Evolutionary conservation across 2,329 filamentous ascomycete species (phyloP), one percentile per base, ranked within the genome.

Genomic region (Verticillium nonalfalfae): DNA sequence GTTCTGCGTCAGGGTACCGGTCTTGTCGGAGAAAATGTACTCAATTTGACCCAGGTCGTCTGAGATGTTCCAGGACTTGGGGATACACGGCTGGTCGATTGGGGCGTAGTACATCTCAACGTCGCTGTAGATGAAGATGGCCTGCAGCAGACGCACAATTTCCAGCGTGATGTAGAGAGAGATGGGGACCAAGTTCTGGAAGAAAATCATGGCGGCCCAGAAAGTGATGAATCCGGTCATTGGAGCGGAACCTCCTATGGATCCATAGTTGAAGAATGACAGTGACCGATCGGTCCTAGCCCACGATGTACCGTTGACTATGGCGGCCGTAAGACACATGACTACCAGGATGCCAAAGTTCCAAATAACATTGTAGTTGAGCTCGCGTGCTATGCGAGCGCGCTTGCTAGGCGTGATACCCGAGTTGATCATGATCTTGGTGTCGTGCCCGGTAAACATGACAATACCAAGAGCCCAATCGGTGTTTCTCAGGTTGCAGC

Each of bases 391-490:
- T 69, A 99, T 93, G 67, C 91, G 88, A 40, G 95, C 87, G 65
- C 94, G 90, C 79, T 99, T 99, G 73, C 87, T 96, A 13, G 96
- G 95, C 1, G 95, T 99, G 64, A 94, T 89, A 63, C 95, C 95
- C 34, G 95, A 91, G 73, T 99, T 99, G 79, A 97, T 90, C 95
- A 99, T 99, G 73, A 97, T 98, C 78, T 98, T 99, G 38, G 94
- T 97, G 73, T 99, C 94, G 71, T 93, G 88, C 38, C 95, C 95
- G 14, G 95, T 98, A 76, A 96, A 99, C 18, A 96, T 81, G 58
- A 98, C 94, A 3, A 99, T 85, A 59, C 93, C 95, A 6, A 99
- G 83, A 60, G 93, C 84, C 95, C 95, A 99, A 71, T 98, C 93
- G 0, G 95, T 99, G 74, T 98, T 99, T 66, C 93, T 87, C 57